These are phyloP conservation scores for Bacterosira constricta DNA, from an alignment of 108 stramenopile genomes.

Conservation along the genomic window DNA sequence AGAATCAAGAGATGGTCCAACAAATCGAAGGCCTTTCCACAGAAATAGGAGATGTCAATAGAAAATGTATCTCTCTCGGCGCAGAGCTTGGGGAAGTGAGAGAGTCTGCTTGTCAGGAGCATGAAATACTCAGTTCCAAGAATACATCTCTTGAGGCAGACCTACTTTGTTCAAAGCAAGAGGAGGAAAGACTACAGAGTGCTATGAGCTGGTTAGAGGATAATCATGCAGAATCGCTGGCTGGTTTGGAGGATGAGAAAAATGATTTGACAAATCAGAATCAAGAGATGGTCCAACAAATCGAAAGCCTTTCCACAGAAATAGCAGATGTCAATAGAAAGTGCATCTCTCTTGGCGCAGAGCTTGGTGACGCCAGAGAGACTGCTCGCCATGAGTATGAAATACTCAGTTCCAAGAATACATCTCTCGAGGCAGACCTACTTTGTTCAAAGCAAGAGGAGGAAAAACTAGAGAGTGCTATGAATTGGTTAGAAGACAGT, in stretches of 20 bases:
- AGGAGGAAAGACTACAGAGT: neutral
- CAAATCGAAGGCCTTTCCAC: neutral
- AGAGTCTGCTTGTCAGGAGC: neutral
- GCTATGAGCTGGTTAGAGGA: neutral
- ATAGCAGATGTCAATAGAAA: neutral
- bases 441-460: neutral
- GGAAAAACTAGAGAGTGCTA: neutral
- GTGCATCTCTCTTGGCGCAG: too few relatives aligned
- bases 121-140: neutral
- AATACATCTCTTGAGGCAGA: neutral
- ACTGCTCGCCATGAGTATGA: neutral
- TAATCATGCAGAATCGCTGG: neutral
- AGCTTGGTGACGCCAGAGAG: neutral
- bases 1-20: neutral
- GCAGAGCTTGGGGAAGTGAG: neutral
- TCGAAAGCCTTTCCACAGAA: neutral
- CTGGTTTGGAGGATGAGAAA: constrained; percentile 1
- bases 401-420: neutral
- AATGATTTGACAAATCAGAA: neutral
- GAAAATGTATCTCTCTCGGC: too few relatives aligned
- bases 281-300: neutral
- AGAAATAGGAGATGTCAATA: neutral
- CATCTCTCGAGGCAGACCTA: neutral
- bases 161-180: neutral
- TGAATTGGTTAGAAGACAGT: neutral